Conservation (phyloP, 116 monocot species). For the Trichopus zeylanicus region DNA sequence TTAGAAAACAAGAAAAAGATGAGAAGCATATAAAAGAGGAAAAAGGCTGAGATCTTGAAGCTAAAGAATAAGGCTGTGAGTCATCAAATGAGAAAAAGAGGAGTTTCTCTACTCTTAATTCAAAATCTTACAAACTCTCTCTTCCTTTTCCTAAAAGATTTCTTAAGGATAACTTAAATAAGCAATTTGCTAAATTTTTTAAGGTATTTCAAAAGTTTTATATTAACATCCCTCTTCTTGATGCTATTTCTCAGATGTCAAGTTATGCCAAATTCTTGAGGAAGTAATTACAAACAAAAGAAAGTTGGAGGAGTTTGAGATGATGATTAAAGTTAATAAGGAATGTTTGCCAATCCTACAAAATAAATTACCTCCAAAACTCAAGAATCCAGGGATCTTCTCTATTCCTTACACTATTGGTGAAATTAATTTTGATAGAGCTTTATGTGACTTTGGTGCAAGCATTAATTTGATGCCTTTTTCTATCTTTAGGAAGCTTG, state of each 20-base stretch:
- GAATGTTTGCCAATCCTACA: not conserved
- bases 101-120: too few relatives aligned
- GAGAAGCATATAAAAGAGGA: not conserved
- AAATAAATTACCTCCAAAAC: constrained; percentile 6
- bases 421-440: not conserved
- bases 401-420: constrained; percentile 2
- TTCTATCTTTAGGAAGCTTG: not conserved
- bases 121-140: too few relatives aligned
- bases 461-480: constrained; percentile 1
- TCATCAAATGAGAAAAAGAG: too few relatives aligned
- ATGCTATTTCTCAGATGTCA: too few relatives aligned
- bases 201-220: too few relatives aligned
- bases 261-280: constrained; percentile 10
- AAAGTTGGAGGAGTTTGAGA: not conserved
- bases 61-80: too few relatives aligned
- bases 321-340: not conserved
- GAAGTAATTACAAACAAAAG: not conserved
- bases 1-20: too few relatives aligned
- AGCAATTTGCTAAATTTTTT: too few relatives aligned
- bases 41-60: not conserved
- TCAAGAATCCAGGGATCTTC: not conserved
- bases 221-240: not conserved
- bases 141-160: not conserved
- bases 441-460: constrained; percentile 3
- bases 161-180: too few relatives aligned